phyloP scores from a whole-genome alignment of 495 filamentous ascomycete species.

The Neurospora cerealis region DNA sequence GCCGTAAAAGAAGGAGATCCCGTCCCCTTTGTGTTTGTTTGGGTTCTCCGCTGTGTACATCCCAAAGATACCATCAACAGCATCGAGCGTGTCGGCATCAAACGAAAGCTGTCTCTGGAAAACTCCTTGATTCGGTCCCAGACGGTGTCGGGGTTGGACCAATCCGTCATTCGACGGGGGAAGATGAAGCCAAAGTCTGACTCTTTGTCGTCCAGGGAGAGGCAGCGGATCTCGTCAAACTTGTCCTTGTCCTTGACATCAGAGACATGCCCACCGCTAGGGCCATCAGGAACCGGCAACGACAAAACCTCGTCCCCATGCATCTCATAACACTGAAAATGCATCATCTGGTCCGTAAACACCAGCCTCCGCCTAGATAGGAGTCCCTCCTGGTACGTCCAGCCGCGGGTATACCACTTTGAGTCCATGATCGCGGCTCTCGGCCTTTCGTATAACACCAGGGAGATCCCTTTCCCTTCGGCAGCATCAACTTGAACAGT shows the following conservation, averaged over 20 bases:
- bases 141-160: not conserved
- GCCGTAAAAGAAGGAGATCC: not conserved
- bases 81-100: slow-evolving; percentile 1
- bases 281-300: not conserved
- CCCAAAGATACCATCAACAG: not conserved
- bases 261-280: not conserved
- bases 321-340: slow-evolving; percentile 26
- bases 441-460: not conserved
- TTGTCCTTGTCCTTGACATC: not conserved
- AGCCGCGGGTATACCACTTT: slow-evolving; percentile 26
- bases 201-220: not conserved
- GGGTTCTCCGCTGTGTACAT: not conserved
- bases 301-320: slow-evolving; percentile 11
- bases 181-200: not conserved
- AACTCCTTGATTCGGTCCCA: slow-evolving; percentile 1
- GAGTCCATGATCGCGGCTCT: slow-evolving; percentile 8
- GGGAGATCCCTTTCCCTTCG: not conserved
- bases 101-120: not conserved
- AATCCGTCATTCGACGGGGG: not conserved
- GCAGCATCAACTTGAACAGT: not conserved
- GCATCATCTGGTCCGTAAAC: slow-evolving; percentile 20
- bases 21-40: not conserved
- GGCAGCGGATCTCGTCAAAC: not conserved
- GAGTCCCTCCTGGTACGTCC: slow-evolving; percentile 34
- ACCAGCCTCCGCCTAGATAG: slow-evolving; percentile 19